phyloP scores from a whole-genome alignment of 208 protist genomes.

The Trypanosoma scelopori region DNA sequence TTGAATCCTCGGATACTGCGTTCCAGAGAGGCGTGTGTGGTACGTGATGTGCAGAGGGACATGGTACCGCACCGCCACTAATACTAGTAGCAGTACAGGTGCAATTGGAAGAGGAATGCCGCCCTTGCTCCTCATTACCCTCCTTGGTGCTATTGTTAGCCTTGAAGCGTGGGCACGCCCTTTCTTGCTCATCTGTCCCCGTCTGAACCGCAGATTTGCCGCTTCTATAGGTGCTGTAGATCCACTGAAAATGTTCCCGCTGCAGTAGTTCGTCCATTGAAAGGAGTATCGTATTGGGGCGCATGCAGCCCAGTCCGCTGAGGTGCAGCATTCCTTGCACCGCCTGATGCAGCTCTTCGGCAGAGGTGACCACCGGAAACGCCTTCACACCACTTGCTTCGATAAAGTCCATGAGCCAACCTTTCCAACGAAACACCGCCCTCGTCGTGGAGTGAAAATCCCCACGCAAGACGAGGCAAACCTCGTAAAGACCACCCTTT shows the following conservation, averaged over 20 bases:
- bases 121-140: too few species aligned
- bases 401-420: constrained; percentile 31
- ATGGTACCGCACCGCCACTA: too few species aligned
- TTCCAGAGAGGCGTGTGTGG: background rate
- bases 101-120: too few species aligned
- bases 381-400: constrained; percentile 26
- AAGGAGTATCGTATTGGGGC: constrained; percentile 31
- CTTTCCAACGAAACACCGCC: constrained; percentile 18
- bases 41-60: too few species aligned
- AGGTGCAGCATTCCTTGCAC: constrained; percentile 19
- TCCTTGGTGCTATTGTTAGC: too few species aligned
- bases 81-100: too few species aligned
- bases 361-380: constrained; percentile 24
- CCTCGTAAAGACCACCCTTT: constrained; percentile 33
- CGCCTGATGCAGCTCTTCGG: constrained; percentile 11
- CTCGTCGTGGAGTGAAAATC: constrained; percentile 15
- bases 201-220: too few species aligned
- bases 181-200: too few species aligned
- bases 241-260: constrained; percentile 19
- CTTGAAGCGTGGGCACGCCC: too few species aligned
- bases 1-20: background rate
- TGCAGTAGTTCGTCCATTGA: constrained; percentile 24
- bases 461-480: constrained; percentile 13
- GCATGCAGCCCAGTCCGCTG: constrained; percentile 31
- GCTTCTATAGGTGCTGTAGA: constrained; percentile 12